Conservation (phyloP, 169 alveolate species). For the Babesia ovata region DNA sequence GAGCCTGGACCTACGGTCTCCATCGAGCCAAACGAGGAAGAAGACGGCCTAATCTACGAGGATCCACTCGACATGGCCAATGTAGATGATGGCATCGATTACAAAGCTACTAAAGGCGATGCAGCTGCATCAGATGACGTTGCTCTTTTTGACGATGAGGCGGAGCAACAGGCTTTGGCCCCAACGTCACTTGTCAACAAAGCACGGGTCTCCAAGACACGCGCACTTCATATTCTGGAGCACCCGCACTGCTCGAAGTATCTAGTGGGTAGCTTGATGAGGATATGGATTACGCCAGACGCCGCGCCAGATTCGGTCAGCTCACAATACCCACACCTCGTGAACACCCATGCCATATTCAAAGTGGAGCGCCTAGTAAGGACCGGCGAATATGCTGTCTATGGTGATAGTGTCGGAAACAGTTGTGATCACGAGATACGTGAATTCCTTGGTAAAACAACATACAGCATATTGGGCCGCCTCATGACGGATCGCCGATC, state of each 20-base stretch:
- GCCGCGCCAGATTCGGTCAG: constrained; percentile 36
- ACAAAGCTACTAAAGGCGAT: neutral
- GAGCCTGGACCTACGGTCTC: neutral
- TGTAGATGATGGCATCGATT: constrained; percentile 1
- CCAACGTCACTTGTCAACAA: constrained; percentile 38
- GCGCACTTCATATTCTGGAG: constrained; percentile 62
- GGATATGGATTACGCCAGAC: constrained; percentile 24
- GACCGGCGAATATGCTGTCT: constrained; percentile 36
- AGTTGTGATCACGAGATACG: constrained; percentile 51
- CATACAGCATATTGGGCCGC: constrained; percentile 36
- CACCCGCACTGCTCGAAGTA: constrained; percentile 63
- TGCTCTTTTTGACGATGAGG: constrained; percentile 24
- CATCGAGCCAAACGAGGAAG: neutral
- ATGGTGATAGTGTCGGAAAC: constrained; percentile 35
- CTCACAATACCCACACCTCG: constrained; percentile 37
- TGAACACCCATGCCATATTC: constrained; percentile 56
- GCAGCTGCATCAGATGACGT: no score
- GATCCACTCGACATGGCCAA: constrained; percentile 33
- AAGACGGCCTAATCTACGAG: constrained; percentile 10
- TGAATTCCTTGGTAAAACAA: constrained; percentile 37
- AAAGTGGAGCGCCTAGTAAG: constrained; percentile 46
- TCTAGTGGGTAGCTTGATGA: constrained; percentile 41
- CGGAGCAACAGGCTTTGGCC: neutral
- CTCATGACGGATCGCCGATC: constrained; percentile 32
- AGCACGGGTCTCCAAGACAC: constrained; percentile 43